Evolutionary conservation across 352 stramenopile species (phyloP), one percentile per base, ranked within the genome.

Genomic region (Phytopythium helicoides): DNA sequence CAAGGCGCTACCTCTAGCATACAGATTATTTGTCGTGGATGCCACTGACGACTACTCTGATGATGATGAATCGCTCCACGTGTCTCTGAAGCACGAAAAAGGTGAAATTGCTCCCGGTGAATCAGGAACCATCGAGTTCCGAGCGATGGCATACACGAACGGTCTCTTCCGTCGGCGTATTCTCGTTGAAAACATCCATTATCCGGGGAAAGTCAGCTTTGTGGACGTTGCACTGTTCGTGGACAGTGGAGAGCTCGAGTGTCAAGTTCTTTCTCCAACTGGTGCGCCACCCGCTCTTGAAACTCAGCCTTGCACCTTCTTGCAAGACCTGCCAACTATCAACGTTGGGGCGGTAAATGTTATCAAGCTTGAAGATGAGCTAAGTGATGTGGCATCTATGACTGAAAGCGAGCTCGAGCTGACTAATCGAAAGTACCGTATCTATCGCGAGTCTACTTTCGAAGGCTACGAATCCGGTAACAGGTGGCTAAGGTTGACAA

Each of bases 151-250:
- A 10, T 80, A 79, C 26, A 83, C 69, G 38, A 84, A 86, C 37
- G 86, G 86, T 11, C 65, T 94, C 18, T 94, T 94, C 55, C 74
- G 82, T 26, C 68, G 84, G 22, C 81, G 83, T 12, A 88, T 95
- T 35, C 59, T 94, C 39, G 72, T 95, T 21, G 84, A 94, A 55
- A 95, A 94, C 41, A 71, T 86, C 28, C 68, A 93, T 39, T 93
- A 92, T 52, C 80, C 80, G 14, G 82, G 79, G 6, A 92, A 90
- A 62, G 69, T 92, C 44, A 92, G 61, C 48, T 76, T 70, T 7
- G 71, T 95, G 11, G 83, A 95, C 37, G 62, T 95, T 4, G 64
- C 82, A 16, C 69, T 95, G 2, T 94, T 95, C 52, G 82, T 95
- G 5, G 81, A 95, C 66, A 89, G 71, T 56, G 77, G 78, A 19